These are phyloP conservation scores for Prunus campanulata DNA, from an alignment of 306 rosid species.

Conservation along the genomic window DNA sequence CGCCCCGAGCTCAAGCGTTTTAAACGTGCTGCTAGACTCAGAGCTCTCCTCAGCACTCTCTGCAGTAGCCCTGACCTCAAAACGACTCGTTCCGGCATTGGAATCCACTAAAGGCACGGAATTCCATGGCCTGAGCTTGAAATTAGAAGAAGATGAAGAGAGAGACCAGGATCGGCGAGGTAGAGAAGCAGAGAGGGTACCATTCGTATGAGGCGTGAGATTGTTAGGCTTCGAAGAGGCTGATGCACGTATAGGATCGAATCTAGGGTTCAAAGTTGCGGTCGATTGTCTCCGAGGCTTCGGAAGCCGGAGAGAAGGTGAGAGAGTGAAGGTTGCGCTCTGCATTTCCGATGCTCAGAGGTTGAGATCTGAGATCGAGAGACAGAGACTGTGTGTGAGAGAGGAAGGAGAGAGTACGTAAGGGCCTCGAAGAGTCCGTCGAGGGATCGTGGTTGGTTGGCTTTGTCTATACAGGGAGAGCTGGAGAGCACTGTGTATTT, in stretches of 20 bases:
- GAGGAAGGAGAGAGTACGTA: slow-evolving; percentile 6
- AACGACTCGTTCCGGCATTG: slow-evolving; percentile 23
- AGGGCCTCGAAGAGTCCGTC: slow-evolving; percentile 44
- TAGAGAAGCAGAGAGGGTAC: slow-evolving; percentile 28
- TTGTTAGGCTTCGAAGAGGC: slow-evolving; percentile 28
- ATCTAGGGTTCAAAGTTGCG: neutral
- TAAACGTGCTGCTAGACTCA: slow-evolving; percentile 21
- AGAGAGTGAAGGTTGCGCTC: slow-evolving; percentile 48
- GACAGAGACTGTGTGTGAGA: neutral
- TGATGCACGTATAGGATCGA: slow-evolving; percentile 31
- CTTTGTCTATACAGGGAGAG: neutral
- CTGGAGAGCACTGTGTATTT: neutral
- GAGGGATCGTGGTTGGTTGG: slow-evolving; percentile 22
- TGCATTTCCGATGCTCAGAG: slow-evolving; percentile 44
- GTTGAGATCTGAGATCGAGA: slow-evolving; percentile 19
- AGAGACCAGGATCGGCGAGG: slow-evolving; percentile 65
- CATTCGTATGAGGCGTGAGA: slow-evolving; percentile 24
- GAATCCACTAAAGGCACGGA: slow-evolving; percentile 22
- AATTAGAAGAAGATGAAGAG: slow-evolving; percentile 31
- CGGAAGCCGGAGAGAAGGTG: slow-evolving; percentile 25
- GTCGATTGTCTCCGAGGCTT: slow-evolving; percentile 22
- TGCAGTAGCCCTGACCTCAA: slow-evolving; percentile 52
- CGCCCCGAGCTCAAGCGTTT: slow-evolving; percentile 61
- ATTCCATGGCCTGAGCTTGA: slow-evolving; percentile 52
- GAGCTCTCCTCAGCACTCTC: slow-evolving; percentile 44